A percentile compares a stretch with the other conserved stretches of the same genome.
Evolutionary conservation across 2,329 filamentous ascomycete species (phyloP).

Genomic region (Byssothecium circinans): DNA sequence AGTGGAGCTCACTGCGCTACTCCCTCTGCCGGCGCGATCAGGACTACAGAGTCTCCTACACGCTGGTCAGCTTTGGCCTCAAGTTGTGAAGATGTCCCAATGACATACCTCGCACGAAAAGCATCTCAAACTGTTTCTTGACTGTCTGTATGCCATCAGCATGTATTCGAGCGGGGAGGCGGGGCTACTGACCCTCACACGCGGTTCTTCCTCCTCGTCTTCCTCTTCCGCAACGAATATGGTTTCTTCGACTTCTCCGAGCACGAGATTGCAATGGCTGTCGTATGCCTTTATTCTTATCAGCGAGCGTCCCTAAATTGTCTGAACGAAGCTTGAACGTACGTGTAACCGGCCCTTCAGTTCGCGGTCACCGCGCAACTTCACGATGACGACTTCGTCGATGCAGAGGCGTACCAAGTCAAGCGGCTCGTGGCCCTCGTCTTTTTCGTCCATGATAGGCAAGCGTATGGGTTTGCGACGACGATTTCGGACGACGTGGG

Average conservation of each 20-base stretch:
- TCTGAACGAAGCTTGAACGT: constrained; percentile 22
- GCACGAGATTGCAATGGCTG: constrained; percentile 94
- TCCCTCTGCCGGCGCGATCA: constrained; percentile 48
- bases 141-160: constrained; percentile 64
- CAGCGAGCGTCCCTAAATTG: background rate
- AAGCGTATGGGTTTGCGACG: constrained; percentile 5
- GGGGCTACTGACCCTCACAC: constrained; percentile 22
- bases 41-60: constrained; percentile 53
- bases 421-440: constrained; percentile 82
- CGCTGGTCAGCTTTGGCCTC: background rate
- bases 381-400: constrained; percentile 96
- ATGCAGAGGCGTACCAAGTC: constrained; percentile 93
- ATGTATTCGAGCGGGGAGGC: background rate
- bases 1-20: constrained; percentile 26
- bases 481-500: background rate
- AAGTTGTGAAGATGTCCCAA: background rate
- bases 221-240: constrained; percentile 92
- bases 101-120: constrained; percentile 84
- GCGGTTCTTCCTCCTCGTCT: constrained; percentile 68
- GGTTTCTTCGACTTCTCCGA: constrained; percentile 96
- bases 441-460: constrained; percentile 75
- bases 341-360: constrained; percentile 94
- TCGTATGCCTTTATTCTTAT: constrained; percentile 78
- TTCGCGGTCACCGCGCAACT: constrained; percentile 92
- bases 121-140: constrained; percentile 97